These are phyloP conservation scores for Arthrinium phaeospermum DNA, from an alignment of 2,329 filamentous ascomycete genomes.

Conservation along the genomic window DNA sequence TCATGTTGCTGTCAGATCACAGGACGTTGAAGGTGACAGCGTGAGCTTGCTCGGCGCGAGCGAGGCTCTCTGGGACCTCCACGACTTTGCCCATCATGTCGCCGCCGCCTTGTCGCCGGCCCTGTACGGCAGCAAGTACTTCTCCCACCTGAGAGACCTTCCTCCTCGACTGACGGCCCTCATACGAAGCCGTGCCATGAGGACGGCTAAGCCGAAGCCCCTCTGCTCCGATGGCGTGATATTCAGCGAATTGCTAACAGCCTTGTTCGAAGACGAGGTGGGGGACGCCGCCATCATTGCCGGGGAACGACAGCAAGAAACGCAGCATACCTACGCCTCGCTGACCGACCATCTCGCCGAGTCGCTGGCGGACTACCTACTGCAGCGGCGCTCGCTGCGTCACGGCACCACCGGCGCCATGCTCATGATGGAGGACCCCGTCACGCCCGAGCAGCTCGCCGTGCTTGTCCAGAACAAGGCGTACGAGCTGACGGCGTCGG, in stretches of 20 bases:
- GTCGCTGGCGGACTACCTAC: background rate
- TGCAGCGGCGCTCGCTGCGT: background rate
- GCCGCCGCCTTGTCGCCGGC: background rate
- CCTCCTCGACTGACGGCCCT: background rate
- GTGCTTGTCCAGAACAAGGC: background rate
- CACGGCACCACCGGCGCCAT: background rate
- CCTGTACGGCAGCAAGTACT: slow-evolving; percentile 3
- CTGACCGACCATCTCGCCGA: background rate
- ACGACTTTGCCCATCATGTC: background rate
- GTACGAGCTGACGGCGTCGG: background rate
- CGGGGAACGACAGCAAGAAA: background rate
- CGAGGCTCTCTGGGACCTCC: background rate
- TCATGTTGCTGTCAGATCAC: background rate
- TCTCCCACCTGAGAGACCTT: background rate
- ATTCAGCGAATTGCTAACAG: background rate
- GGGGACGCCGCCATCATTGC: background rate
- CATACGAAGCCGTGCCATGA: background rate
- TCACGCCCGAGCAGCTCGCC: background rate
- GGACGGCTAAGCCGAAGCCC: background rate
- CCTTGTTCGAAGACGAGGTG: background rate
- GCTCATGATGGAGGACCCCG: background rate
- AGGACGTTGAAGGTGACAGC: background rate
- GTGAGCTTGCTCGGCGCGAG: background rate
- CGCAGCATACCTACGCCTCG: background rate
- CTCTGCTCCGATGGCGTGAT: background rate